phyloP scores from a whole-genome alignment of 2,329 filamentous ascomycete species.

The Exophiala alcalophila region DNA sequence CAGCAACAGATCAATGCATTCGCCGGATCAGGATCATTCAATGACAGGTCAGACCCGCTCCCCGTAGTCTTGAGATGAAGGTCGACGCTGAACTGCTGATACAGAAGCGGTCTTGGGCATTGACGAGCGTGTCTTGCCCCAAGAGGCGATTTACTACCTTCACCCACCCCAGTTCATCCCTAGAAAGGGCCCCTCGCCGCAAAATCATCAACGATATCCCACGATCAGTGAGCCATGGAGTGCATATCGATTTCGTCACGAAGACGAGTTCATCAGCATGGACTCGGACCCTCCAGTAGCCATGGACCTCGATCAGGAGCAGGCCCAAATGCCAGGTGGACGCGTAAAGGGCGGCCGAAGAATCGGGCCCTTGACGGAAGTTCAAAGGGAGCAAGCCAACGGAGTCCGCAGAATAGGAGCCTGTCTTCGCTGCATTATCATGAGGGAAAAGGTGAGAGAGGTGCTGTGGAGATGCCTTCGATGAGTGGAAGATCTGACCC shows the following conservation, averaged over 20 bases:
- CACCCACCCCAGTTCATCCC: slow-evolving; percentile 15
- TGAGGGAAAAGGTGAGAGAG: slow-evolving; percentile 27
- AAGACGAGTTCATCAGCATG: slow-evolving; percentile 9
- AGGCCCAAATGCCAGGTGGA: not conserved
- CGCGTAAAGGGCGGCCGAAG: slow-evolving; percentile 19
- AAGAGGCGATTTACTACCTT: slow-evolving; percentile 12
- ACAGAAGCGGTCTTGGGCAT: slow-evolving; percentile 21
- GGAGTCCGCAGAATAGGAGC: slow-evolving; percentile 23
- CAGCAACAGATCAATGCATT: not conserved
- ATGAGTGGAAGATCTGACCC: slow-evolving; percentile 20
- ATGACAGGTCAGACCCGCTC: slow-evolving; percentile 17
- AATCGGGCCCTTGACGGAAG: slow-evolving; percentile 18
- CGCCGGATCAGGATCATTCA: slow-evolving; percentile 3
- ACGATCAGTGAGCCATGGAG: slow-evolving; percentile 17
- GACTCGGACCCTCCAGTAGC: not conserved
- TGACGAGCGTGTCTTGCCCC: slow-evolving; percentile 9
- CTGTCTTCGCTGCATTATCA: slow-evolving; percentile 25
- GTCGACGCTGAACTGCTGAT: not conserved
- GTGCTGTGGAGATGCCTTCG: no score
- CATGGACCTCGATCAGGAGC: slow-evolving; percentile 6
- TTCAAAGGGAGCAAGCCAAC: slow-evolving; percentile 17
- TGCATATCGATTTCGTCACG: slow-evolving; percentile 9
- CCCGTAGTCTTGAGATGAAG: not conserved
- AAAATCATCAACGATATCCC: slow-evolving; percentile 13
- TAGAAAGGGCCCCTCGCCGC: slow-evolving; percentile 6